A percentile compares a stretch with the other conserved stretches of the same genome.
Conservation (phyloP, 2,329 filamentous ascomycete genomes). For the Colletotrichum sp. region DNA sequence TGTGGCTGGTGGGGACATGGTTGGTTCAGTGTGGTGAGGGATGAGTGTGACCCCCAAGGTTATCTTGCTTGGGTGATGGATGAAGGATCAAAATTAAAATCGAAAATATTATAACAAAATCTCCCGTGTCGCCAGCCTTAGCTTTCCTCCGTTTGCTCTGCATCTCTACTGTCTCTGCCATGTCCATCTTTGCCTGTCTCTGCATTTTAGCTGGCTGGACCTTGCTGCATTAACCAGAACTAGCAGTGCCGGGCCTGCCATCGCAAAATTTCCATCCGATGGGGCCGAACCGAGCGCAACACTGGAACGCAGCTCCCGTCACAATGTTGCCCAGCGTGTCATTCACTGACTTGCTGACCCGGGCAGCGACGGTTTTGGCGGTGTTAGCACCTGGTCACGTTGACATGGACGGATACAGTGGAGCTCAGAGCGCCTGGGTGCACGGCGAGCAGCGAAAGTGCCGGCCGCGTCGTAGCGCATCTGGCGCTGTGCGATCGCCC, state of each 20-base stretch:
- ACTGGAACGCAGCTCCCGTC: background rate
- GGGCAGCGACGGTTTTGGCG: background rate
- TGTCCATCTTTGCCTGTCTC: background rate
- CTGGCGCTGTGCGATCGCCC: background rate
- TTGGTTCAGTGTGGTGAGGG: background rate
- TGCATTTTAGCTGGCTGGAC: background rate
- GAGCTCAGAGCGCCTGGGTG: background rate
- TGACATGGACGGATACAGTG: background rate
- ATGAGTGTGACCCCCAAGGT: background rate
- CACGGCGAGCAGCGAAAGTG: background rate
- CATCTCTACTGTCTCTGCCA: background rate
- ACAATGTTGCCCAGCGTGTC: background rate
- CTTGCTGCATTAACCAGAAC: background rate
- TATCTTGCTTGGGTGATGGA: background rate
- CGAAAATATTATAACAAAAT: background rate
- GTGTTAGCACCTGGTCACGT: background rate
- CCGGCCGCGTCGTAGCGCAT: slow-evolving; percentile 1
- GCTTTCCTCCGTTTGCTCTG: background rate
- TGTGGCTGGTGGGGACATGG: background rate
- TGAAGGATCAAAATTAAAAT: background rate
- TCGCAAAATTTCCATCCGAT: slow-evolving; percentile 20
- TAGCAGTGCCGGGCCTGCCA: background rate
- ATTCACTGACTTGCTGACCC: background rate
- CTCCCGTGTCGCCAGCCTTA: background rate
- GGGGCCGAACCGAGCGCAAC: background rate